phyloP scores from a whole-genome alignment of 2,329 filamentous ascomycete species.

The Gliomastix tumulicola region DNA sequence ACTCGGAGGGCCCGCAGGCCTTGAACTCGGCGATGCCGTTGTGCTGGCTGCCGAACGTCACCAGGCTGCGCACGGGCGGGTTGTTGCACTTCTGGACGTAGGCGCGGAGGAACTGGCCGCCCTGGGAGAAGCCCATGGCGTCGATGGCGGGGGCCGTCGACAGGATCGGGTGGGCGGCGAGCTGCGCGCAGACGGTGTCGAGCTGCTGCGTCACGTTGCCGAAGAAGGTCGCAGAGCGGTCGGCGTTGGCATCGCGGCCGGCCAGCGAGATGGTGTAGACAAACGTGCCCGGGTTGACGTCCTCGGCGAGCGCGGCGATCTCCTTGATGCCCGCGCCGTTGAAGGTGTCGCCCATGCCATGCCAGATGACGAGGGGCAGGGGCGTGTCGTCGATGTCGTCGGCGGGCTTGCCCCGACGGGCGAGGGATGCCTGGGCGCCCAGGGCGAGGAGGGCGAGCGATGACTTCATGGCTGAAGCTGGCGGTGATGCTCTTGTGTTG shows the following conservation, averaged over 20 bases:
- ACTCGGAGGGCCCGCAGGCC: conserved; percentile 64
- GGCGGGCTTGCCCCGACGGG: not conserved
- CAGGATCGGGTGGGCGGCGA: conserved; percentile 71
- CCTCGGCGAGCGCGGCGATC: conserved; percentile 64
- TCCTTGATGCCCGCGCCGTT: conserved; percentile 65
- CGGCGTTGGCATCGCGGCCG: conserved; percentile 54
- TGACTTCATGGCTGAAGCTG: not conserved
- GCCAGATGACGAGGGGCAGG: conserved; percentile 90
- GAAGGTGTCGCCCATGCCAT: conserved; percentile 72
- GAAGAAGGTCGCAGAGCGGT: conserved; percentile 81
- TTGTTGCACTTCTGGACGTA: conserved; percentile 82
- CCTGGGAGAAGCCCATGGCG: conserved; percentile 90
- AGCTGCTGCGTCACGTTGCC: conserved; percentile 83
- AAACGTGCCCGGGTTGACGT: conserved; percentile 73
- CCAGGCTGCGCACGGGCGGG: conserved; percentile 67
- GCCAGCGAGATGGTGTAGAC: conserved; percentile 73
- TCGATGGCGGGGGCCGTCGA: conserved; percentile 78
- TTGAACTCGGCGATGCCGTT: conserved; percentile 85
- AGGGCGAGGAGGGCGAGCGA: not conserved
- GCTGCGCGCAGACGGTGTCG: conserved; percentile 66
- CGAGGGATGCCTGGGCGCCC: not conserved
- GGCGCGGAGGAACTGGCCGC: conserved; percentile 89
- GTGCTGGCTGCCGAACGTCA: conserved; percentile 88
- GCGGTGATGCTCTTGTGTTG: too few species aligned
- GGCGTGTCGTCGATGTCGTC: conserved; percentile 52